Base-by-base conservation (phyloP, 1,139 yeast species). In the Blastobotrys buckinghamii region DNA sequence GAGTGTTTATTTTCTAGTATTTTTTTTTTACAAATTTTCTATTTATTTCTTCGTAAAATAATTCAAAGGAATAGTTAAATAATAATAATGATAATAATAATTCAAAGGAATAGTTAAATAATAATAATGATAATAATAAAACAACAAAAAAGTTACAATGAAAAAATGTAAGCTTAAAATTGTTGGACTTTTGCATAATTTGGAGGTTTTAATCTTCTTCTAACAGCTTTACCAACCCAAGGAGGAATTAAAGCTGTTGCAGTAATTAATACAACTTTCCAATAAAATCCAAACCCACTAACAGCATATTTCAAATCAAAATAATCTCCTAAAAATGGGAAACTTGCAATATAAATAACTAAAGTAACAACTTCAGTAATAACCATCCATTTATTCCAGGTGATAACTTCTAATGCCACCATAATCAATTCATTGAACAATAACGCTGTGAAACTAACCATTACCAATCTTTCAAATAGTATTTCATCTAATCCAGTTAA, bases 121-220 rank as follows among this genome's bases (percentile, higher is more conserved):
- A 15, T 36, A 17, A 36, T n/a, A 36, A 13, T 17, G n/a, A 20
- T 26, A 36, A 35, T 15, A 19, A 33, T 13, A 39, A 41, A 12
- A 20, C 20, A 20, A 24, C 26, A 41, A 10, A 7, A 16, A n/a
- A 15, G 22, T 32, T 17, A 17, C 6, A n/a, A 16, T 8, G 9
- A 24, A 20, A 32, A 26, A 30, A 6, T 17, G 7, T 4, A 6
- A 22, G 8, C 6, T 27, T 53, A 67, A 36, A 69, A 81, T 54
- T 83, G 94, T 65, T 87, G 97, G 44, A 92, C 97, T 64, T 92
- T 92, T n/a, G 97, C 97, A 66, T 94, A 92, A 63, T 86, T 89
- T 37, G 98, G 98, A 8, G 98, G 98, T 56, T 89, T 79, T 50
- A 94, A 67, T 56, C 74, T 79, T 54, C 96, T 76, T 61, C 83